Conservation (phyloP, 177 flowering plant species). For the Vitis hybrid region DNA sequence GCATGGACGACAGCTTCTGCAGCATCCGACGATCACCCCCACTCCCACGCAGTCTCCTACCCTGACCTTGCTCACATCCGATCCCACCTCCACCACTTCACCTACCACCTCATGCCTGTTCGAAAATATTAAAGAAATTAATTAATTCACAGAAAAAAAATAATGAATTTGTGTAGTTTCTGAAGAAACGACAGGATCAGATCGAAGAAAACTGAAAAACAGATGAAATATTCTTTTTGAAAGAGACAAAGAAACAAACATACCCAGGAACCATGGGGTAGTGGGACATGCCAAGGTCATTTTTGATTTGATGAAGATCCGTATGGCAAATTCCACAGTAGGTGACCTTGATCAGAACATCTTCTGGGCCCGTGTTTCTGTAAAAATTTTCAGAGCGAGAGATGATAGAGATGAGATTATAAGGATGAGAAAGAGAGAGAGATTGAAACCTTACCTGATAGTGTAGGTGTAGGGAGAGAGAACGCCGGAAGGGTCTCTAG, state of each 20-base stretch:
- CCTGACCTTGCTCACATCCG: constrained; percentile 54
- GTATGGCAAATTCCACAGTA: constrained; percentile 76
- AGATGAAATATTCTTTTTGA: neutral
- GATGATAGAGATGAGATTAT: neutral
- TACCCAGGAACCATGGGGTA: constrained; percentile 90
- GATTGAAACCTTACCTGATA: constrained; percentile 49
- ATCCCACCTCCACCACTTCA: constrained; percentile 82
- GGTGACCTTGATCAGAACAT: constrained; percentile 55
- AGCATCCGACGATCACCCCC: constrained; percentile 68
- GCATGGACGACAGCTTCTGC: constrained; percentile 66
- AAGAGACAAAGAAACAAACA: constrained; percentile 2
- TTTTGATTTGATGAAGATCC: constrained; percentile 65
- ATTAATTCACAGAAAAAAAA: no score
- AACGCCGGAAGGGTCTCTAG: constrained; percentile 78
- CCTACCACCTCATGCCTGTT: constrained; percentile 85
- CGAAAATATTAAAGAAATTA: neutral
- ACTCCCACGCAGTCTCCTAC: constrained; percentile 74
- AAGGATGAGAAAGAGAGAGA: neutral
- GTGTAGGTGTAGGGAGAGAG: constrained; percentile 78
- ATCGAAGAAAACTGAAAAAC: neutral
- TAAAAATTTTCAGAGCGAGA: neutral
- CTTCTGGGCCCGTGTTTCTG: constrained; percentile 87
- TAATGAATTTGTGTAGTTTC: no score
- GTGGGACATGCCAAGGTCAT: constrained; percentile 71
- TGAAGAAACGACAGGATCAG: neutral